Base-by-base conservation (phyloP, 441 rosid genomes). In the Melastoma candidum region DNA sequence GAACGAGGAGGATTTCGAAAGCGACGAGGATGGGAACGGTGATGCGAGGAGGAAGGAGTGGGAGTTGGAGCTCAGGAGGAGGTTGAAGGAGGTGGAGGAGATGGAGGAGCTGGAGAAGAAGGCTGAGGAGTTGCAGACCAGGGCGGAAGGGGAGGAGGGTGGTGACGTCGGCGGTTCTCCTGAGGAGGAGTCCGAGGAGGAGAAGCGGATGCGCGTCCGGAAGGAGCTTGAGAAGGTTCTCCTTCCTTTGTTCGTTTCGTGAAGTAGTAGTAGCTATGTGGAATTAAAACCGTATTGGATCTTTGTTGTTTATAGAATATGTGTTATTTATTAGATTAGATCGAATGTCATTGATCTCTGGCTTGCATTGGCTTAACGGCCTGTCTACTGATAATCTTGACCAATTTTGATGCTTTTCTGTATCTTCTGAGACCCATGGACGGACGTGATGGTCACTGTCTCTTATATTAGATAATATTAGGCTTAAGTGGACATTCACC, bases 151-250 rank as follows among this genome's bases (percentile, higher is more conserved):
- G 41, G 41, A 32, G 36, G 36, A 29, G 41, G 41, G 8, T 53
- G 76, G 11, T 24, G 56, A 41, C 2, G 56, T 61, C 36, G 80
- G 67, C 47, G 56, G 25, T 14, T 73, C 69, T 41, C 71, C 39
- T 7, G 57, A 58, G 12, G 93, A 85, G 17, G 87, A 83, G 70
- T 77, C 81, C 2, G 98, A 90, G 64, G 95, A 92, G 69, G 80
- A 75, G 78, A 85, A 92, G 71, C 80, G 69, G 79, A 71, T 69
- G 83, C 75, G 98, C 64, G 92, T 92, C 22, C 70, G 84, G 71
- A 74, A 71, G 74, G 96, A 92, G 62, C 95, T 92, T 51, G 80
- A 85, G 54, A 92, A 92, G 95, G 96, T 86, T 8, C 8, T 32
- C 41, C 41, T 4, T 32, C 8, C 7, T 32, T 32, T 8, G 8